A percentile compares a stretch with the other conserved stretches of the same genome.
Conservation (phyloP, 2,329 filamentous ascomycete species). For the Fusarium sp. region DNA sequence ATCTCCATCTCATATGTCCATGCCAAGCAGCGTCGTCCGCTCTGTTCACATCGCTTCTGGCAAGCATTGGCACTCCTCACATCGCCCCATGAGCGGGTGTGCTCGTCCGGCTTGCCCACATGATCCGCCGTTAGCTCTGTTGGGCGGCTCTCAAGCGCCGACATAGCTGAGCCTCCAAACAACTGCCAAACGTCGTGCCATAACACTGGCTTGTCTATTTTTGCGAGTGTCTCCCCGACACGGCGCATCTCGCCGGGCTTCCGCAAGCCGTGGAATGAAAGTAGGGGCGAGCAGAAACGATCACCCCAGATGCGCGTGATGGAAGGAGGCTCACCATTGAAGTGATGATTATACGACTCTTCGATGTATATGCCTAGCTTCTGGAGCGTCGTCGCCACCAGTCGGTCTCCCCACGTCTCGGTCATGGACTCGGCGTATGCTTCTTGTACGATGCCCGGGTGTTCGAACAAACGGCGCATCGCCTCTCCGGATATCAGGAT, state of each 20-base stretch:
- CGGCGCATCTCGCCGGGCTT: constrained; percentile 56
- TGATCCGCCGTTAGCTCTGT: constrained; percentile 56
- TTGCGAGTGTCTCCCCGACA: constrained; percentile 54
- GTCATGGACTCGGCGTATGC: constrained; percentile 60
- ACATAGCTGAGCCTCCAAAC: constrained; percentile 55
- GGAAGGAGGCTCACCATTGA: constrained; percentile 64
- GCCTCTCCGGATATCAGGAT: constrained; percentile 63
- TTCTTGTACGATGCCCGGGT: constrained; percentile 53
- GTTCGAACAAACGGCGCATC: constrained; percentile 57
- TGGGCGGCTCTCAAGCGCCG: constrained; percentile 49
- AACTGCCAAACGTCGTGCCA: constrained; percentile 63
- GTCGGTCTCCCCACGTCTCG: constrained; percentile 63
- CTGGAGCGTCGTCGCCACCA: constrained; percentile 63
- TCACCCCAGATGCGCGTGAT: constrained; percentile 61
- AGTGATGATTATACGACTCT: constrained; percentile 63
- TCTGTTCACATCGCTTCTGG: constrained; percentile 53
- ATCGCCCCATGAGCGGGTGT: constrained; percentile 49
- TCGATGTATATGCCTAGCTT: constrained; percentile 65
- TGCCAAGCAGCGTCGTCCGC: constrained; percentile 56
- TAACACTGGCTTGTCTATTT: constrained; percentile 52
- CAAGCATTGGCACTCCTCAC: constrained; percentile 55
- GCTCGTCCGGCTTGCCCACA: constrained; percentile 60
- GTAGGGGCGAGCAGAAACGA: constrained; percentile 62
- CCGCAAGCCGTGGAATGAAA: constrained; percentile 64
- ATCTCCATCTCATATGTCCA: constrained; percentile 59